Percentiles rank a stretch among this genome's conserved stretches.
Evolutionary conservation across 2,329 filamentous ascomycete genomes (phyloP).

Genomic region (Nothophoma quercina): DNA sequence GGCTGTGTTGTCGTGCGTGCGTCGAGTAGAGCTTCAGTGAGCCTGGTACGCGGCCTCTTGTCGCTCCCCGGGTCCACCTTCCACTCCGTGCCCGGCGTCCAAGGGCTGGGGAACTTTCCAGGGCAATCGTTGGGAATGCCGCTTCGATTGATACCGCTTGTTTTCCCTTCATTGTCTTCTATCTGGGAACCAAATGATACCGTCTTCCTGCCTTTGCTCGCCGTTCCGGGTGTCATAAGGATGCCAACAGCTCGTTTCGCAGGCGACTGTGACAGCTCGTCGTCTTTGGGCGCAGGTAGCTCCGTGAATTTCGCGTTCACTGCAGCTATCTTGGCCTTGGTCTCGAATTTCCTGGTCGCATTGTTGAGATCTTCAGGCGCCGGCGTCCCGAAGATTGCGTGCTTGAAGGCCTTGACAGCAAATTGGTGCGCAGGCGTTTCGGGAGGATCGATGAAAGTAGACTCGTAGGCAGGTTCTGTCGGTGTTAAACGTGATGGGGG

Average conservation of each 20-base stretch:
- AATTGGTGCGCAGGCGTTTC: constrained; percentile 73
- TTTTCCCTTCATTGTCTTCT: constrained; percentile 63
- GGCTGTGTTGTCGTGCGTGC: constrained; percentile 51
- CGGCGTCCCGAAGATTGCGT: constrained; percentile 70
- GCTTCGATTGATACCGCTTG: constrained; percentile 53
- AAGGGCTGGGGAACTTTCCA: constrained; percentile 61
- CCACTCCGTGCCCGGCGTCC: constrained; percentile 53
- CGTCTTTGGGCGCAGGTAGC: constrained; percentile 32
- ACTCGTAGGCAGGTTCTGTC: constrained; percentile 45
- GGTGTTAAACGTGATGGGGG: constrained; percentile 19
- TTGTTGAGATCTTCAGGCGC: constrained; percentile 56
- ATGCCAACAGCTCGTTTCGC: constrained; percentile 67
- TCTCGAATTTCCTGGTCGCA: constrained; percentile 31
- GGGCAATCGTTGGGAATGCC: constrained; percentile 57
- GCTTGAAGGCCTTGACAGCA: constrained; percentile 71
- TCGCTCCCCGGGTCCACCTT: constrained; percentile 35
- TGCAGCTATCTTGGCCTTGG: constrained; percentile 37
- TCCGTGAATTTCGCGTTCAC: constrained; percentile 31
- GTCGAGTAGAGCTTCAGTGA: constrained; percentile 56
- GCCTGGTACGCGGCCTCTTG: constrained; percentile 50
- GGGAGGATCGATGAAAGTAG: constrained; percentile 62
- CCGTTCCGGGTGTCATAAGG: constrained; percentile 69
- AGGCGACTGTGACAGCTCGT: constrained; percentile 52
- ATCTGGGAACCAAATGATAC: constrained; percentile 67
- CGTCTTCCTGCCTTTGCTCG: constrained; percentile 64